These are phyloP conservation scores for Tetracladium setigerum DNA, from an alignment of 495 filamentous ascomycete species.

Conservation along the genomic window DNA sequence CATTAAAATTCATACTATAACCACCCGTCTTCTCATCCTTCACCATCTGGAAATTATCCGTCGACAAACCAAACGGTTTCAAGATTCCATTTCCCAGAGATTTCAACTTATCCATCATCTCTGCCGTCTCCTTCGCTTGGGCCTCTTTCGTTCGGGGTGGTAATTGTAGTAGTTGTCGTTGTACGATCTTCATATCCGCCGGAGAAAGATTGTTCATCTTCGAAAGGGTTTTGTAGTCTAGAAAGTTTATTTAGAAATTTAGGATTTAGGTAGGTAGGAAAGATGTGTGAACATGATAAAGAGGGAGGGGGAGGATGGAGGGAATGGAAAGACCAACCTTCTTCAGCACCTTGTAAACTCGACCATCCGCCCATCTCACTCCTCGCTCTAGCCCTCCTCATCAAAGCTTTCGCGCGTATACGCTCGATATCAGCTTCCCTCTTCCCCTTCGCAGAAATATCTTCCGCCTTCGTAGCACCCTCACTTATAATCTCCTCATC, in stretches of 20 bases:
- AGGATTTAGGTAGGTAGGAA: neutral
- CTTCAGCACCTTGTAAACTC: conserved; percentile 70
- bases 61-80: conserved; percentile 87
- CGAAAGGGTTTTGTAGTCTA: conserved; percentile 56
- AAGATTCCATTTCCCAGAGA: conserved; percentile 84
- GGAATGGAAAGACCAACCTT: conserved; percentile 26
- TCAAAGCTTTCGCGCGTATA: conserved; percentile 75
- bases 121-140: conserved; percentile 76
- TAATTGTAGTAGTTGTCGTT: conserved; percentile 53
- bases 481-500: conserved; percentile 50
- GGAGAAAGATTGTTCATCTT: conserved; percentile 48
- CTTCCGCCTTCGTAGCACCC: conserved; percentile 39
- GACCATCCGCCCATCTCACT: conserved; percentile 70
- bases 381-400: conserved; percentile 73
- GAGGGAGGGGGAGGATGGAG: too few species aligned
- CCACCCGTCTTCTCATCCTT: conserved; percentile 85
- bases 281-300: neutral
- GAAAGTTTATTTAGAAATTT: too few species aligned
- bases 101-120: conserved; percentile 97
- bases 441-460: conserved; percentile 31
- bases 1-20: conserved; percentile 84
- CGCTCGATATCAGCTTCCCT: conserved; percentile 58
- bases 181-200: conserved; percentile 59
- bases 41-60: conserved; percentile 87
- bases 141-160: conserved; percentile 63